phyloP scores from a whole-genome alignment of 2,329 filamentous ascomycete species.

The Ophiostoma piceae region DNA sequence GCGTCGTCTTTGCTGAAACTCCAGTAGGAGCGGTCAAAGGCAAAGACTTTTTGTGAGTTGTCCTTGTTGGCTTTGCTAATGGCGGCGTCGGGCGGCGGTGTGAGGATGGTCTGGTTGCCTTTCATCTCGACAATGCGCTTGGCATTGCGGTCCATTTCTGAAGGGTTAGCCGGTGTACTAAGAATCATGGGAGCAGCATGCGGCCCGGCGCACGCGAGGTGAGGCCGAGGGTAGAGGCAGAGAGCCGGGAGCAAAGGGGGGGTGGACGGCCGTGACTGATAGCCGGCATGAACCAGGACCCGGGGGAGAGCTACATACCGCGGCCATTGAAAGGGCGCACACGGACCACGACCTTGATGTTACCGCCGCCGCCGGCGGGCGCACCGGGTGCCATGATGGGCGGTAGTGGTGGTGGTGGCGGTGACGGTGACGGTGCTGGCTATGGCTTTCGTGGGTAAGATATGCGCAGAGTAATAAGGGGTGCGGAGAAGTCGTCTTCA shows the following conservation, averaged over 20 bases:
- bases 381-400: constrained; percentile 49
- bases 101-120: constrained; percentile 81
- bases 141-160: constrained; percentile 84
- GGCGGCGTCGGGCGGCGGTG: constrained; percentile 60
- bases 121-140: constrained; percentile 99
- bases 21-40: constrained; percentile 98
- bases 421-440: neutral
- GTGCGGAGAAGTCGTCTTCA: neutral
- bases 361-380: constrained; percentile 59
- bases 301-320: constrained; percentile 51
- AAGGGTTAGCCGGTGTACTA: neutral
- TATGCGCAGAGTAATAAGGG: neutral
- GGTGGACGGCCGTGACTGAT: neutral
- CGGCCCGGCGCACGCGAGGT: neutral
- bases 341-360: constrained; percentile 99
- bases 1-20: constrained; percentile 73
- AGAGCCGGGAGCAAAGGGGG: neutral
- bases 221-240: neutral
- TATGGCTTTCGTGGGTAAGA: neutral
- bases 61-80: constrained; percentile 63
- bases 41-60: constrained; percentile 69
- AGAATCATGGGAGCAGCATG: neutral
- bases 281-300: neutral
- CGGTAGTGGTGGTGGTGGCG: neutral
- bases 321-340: constrained; percentile 90